These are phyloP conservation scores for Whalleya microplaca DNA, from an alignment of 2,329 filamentous ascomycete genomes.

Conservation along the genomic window DNA sequence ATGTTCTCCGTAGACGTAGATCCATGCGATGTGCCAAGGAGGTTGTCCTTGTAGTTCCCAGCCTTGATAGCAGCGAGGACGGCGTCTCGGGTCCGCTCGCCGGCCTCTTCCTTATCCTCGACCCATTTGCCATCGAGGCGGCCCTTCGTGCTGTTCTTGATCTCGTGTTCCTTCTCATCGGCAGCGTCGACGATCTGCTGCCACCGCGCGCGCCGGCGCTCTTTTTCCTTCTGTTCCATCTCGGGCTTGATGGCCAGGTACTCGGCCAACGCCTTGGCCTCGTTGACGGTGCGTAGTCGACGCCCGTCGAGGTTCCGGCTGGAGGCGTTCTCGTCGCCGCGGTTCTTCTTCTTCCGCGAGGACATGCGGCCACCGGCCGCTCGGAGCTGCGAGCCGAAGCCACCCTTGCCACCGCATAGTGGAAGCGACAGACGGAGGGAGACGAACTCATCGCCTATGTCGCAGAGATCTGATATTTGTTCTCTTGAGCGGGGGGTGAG, in stretches of 20 bases:
- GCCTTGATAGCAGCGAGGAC: slow-evolving; percentile 72
- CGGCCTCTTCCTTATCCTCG: slow-evolving; percentile 89
- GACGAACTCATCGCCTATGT: slow-evolving; percentile 67
- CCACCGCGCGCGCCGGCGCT: slow-evolving; percentile 82
- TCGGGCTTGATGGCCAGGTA: slow-evolving; percentile 95
- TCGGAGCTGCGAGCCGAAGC: slow-evolving; percentile 95
- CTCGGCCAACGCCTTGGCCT: slow-evolving; percentile 93
- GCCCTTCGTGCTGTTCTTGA: slow-evolving; percentile 72
- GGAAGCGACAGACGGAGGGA: slow-evolving; percentile 80
- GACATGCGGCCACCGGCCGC: slow-evolving; percentile 98
- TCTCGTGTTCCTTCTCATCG: slow-evolving; percentile 81
- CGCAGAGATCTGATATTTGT: slow-evolving; percentile 65
- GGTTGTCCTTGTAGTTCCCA: slow-evolving; percentile 64
- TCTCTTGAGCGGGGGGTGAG: slow-evolving; percentile 58
- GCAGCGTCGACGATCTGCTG: slow-evolving; percentile 85
- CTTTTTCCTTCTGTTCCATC: slow-evolving; percentile 93
- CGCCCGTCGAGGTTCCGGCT: slow-evolving; percentile 93
- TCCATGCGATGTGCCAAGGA: slow-evolving; percentile 55
- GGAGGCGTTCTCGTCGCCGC: slow-evolving; percentile 83
- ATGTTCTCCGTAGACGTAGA: slow-evolving; percentile 46
- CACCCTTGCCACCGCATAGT: slow-evolving; percentile 91
- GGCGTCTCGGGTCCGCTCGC: slow-evolving; percentile 79
- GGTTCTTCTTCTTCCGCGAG: slow-evolving; percentile 83
- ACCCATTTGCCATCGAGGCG: slow-evolving; percentile 90
- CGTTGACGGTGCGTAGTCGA: slow-evolving; percentile 85